Evolutionary conservation across 441 rosid genomes (phyloP), one percentile per base, ranked within the genome.

Genomic region (Populus trichocarpa): DNA sequence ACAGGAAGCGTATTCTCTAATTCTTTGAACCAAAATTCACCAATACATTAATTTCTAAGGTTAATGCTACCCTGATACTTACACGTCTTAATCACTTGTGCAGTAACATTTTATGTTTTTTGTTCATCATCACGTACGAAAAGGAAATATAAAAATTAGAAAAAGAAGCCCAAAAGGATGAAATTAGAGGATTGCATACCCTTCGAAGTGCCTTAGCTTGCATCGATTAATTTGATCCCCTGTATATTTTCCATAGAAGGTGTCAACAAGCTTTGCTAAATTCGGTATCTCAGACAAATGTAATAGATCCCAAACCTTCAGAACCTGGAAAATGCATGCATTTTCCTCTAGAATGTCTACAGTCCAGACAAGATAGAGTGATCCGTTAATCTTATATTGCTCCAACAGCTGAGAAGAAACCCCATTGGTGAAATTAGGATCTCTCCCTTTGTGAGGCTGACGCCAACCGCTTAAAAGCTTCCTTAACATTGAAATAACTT

Each of bases 301-400:
- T 77, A 88, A 18, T 14, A 85, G 64, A 10, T 87, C 83, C 89
- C 89, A 88, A 16, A 82, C 75, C 84, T 81, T 87, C 50, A 84
- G 40, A 67, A 87, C 74, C 75, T 88, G 91, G 50, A 79, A 3
- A 20, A 28, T 18, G 40, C 35, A 36, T 20, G n/a, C 40, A 26
- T 25, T 65, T 35, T 77, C 85, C 76, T 78, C 67, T 3, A 69
- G 8, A 10, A 81, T 79, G 69, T 87, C 87, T 33, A 84, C 26
- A 68, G 67, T n/a, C 12, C 67, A 63, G 28, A 23, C 18, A 25
- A 1, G 66, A 11, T 61, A 46, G 57, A 46, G 57, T 4, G 57
- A 46, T 46, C 57, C 20, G 2, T 46, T 14, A 46, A 46, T 46
- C 57, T 46, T 46, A 14, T 46, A 46, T 46, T 14, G 57, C 57